Evolutionary conservation across 225 moss, liverwort and hornwort species (phyloP), one percentile per base, ranked within the genome.

Genomic region (Pleurozium schreberi): DNA sequence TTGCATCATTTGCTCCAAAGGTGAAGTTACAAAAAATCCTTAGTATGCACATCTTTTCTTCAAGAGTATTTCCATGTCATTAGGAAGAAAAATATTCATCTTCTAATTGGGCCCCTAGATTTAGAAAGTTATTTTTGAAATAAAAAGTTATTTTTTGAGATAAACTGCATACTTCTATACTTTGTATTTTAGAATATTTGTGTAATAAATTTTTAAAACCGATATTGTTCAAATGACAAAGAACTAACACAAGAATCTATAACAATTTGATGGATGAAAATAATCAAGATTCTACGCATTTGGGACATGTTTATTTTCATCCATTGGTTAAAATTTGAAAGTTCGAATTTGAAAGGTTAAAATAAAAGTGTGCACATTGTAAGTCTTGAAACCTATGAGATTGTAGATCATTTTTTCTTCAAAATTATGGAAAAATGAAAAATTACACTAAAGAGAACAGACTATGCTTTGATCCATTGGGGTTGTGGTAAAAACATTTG

Each of bases 41-140:
- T 0, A 18, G 1, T 18, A 47, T 28, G 6, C 4, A 45, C 2
- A 30, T 28, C 30, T 1, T 43, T 30, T 30, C 16, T 0, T 45
- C 10, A 10, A 45, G 17, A 10, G 10, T 17, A 17, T 30, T 25
- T 25, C 18, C 14, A 69, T 13, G 13, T 6, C 4, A 13, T 4
- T 4, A 8, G 10, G 25, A 5, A 25, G 26, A 26, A 69, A 23
- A 40, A 1, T 10, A 70, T 42, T 21, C 14, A 42, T 42, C 26
- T 1, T 70, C 15, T 0, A 42, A 1, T 25, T 42, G 14, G 5
- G 26, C 7, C 23, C 42, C 9, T 43, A 43, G 15, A 27, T 71
- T 71, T 27, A 15, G 1, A 27, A 70, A 43, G 42, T 27, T 42
- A 16, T 71, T 8, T 33, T 63, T 33, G 63, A 63, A 63, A 2